Conservation (phyloP, 768 basidiomycete genomes). For the Saitozyma podzolica region DNA sequence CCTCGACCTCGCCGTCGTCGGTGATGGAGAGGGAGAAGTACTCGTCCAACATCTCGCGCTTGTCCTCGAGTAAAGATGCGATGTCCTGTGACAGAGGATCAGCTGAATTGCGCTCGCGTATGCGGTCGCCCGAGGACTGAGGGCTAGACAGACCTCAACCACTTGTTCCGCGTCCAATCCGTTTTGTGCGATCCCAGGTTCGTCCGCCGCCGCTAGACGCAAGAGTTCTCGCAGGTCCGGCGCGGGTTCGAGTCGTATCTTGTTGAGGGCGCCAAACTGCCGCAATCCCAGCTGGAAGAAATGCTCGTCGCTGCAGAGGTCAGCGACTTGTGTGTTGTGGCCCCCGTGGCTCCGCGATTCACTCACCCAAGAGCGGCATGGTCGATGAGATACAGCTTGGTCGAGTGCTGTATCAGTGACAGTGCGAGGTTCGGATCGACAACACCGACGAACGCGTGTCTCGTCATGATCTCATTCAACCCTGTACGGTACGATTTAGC, state of each 20-base stretch:
- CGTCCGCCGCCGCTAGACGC: slow-evolving; percentile 73
- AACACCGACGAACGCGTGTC: slow-evolving; percentile 89
- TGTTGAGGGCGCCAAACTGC: slow-evolving; percentile 81
- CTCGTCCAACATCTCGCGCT: slow-evolving; percentile 82
- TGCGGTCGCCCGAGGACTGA: neutral
- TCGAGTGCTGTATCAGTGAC: slow-evolving; percentile 81
- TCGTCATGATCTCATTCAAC: slow-evolving; percentile 75
- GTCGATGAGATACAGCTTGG: slow-evolving; percentile 85
- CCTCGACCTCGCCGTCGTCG: slow-evolving; percentile 66
- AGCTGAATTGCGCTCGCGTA: neutral
- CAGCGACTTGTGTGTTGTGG: slow-evolving; percentile 1
- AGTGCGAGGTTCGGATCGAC: slow-evolving; percentile 73
- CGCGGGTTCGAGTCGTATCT: slow-evolving; percentile 77
- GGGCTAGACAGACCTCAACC: slow-evolving; percentile 62
- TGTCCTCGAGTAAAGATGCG: slow-evolving; percentile 32
- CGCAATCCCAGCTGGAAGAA: slow-evolving; percentile 91
- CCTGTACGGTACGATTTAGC: slow-evolving; percentile 57
- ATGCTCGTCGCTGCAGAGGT: slow-evolving; percentile 70
- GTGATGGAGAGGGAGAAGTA: slow-evolving; percentile 79
- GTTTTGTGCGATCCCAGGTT: slow-evolving; percentile 58
- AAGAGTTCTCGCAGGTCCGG: slow-evolving; percentile 71
- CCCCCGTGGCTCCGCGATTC: neutral
- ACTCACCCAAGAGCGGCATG: slow-evolving; percentile 80
- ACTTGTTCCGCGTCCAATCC: slow-evolving; percentile 64
- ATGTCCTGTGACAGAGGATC: slow-evolving; percentile 19